phyloP scores from a whole-genome alignment of 345 rosid genomes.

The Rhodamnia rubescens region DNA sequence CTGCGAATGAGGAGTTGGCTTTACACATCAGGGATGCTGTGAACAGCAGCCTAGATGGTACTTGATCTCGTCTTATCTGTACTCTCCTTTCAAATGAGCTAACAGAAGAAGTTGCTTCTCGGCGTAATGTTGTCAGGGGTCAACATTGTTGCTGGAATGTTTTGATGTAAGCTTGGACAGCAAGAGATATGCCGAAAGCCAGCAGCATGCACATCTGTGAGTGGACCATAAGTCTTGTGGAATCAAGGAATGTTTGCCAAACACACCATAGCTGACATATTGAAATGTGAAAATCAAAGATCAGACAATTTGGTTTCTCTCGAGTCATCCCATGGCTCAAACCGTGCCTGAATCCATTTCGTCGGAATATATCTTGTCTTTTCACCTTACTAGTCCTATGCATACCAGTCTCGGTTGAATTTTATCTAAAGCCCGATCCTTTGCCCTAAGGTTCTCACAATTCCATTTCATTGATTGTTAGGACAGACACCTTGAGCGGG shows the following conservation, averaged over 20 bases:
- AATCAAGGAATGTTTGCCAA: background rate
- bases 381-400: too few species aligned
- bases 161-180: background rate
- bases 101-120: background rate
- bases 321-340: background rate
- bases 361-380: too few species aligned
- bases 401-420: background rate
- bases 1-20: slow-evolving; percentile 36
- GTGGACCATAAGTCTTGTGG: background rate
- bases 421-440: background rate
- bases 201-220: background rate
- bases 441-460: background rate
- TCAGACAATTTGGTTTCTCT: background rate
- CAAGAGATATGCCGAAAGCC: background rate
- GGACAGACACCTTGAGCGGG: background rate
- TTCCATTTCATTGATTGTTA: background rate
- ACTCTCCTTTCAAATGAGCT: background rate
- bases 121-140: background rate
- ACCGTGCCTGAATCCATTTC: background rate
- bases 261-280: background rate
- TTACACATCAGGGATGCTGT: slow-evolving; percentile 33
- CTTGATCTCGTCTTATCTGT: slow-evolving; percentile 10
- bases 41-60: slow-evolving; percentile 26
- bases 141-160: background rate
- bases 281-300: background rate